Percentiles rank a stretch among this genome's conserved stretches.
Evolutionary conservation across 2,329 filamentous ascomycete species (phyloP).

Genomic region (Seiridium unicorne): DNA sequence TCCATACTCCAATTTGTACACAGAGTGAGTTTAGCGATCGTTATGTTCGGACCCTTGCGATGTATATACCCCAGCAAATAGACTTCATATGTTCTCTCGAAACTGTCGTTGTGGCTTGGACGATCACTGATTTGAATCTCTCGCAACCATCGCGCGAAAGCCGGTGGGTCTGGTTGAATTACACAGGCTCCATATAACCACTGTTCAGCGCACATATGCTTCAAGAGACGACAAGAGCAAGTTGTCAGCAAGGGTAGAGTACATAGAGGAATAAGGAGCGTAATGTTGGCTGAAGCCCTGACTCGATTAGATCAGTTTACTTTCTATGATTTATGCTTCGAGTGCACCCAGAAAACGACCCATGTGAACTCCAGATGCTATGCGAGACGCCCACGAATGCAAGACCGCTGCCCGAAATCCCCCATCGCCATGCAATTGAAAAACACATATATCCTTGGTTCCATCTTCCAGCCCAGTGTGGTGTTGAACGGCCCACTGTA

Average conservation of each 20-base stretch:
- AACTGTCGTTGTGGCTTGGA: too few relatives aligned
- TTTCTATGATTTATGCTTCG: background rate
- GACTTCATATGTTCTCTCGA: background rate
- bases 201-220: too few relatives aligned
- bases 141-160: too few relatives aligned
- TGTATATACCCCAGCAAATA: background rate
- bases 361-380: background rate
- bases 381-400: background rate
- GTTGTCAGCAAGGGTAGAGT: too few relatives aligned
- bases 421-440: constrained; percentile 1
- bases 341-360: background rate
- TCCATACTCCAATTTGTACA: too few relatives aligned
- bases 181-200: background rate
- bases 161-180: background rate
- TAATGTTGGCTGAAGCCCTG: background rate
- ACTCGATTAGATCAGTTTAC: background rate
- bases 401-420: background rate
- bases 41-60: background rate
- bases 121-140: too few relatives aligned
- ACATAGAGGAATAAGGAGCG: background rate
- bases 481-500: too few relatives aligned
- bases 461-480: too few relatives aligned
- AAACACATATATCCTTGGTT: background rate
- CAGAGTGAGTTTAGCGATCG: too few relatives aligned
- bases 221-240: too few relatives aligned